These are phyloP conservation scores for Micromonas commoda DNA, from an alignment of 139 green algal genomes.

Conservation along the genomic window DNA sequence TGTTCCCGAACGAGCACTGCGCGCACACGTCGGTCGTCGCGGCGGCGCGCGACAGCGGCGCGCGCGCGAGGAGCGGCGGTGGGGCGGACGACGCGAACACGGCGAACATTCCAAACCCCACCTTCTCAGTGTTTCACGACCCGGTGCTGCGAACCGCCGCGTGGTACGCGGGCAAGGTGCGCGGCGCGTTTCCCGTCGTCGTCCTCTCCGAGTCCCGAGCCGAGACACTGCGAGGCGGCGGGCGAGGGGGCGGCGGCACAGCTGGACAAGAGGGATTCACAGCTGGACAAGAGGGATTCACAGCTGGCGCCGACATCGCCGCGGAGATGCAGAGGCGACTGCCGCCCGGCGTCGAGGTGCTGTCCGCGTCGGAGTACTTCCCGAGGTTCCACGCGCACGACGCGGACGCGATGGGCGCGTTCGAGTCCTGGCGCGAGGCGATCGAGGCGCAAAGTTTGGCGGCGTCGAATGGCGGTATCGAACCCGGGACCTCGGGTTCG, in stretches of 20 bases:
- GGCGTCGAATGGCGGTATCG: not conserved
- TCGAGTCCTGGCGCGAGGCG: not conserved
- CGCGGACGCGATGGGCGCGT: not conserved
- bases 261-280: too few species aligned
- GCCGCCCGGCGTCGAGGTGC: not conserved
- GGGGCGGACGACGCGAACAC: not conserved
- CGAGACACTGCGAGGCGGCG: too few species aligned
- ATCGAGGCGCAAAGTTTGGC: not conserved
- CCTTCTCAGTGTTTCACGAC: not conserved
- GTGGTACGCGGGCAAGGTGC: slow-evolving; percentile 8
- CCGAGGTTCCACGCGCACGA: not conserved
- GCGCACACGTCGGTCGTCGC: not conserved
- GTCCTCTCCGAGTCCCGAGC: not conserved
- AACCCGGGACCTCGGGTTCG: not conserved
- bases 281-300: too few species aligned
- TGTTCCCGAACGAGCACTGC: not conserved
- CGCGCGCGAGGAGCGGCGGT: not conserved
- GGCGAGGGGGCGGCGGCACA: too few species aligned
- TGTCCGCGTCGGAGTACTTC: not conserved
- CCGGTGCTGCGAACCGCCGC: not conserved
- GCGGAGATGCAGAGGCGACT: not conserved
- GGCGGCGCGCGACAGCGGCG: not conserved
- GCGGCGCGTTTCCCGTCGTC: slow-evolving; percentile 1
- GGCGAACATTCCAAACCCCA: not conserved
- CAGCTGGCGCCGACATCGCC: not conserved